Conservation (phyloP, 495 filamentous ascomycete genomes). For the Acidomyces sp. region DNA sequence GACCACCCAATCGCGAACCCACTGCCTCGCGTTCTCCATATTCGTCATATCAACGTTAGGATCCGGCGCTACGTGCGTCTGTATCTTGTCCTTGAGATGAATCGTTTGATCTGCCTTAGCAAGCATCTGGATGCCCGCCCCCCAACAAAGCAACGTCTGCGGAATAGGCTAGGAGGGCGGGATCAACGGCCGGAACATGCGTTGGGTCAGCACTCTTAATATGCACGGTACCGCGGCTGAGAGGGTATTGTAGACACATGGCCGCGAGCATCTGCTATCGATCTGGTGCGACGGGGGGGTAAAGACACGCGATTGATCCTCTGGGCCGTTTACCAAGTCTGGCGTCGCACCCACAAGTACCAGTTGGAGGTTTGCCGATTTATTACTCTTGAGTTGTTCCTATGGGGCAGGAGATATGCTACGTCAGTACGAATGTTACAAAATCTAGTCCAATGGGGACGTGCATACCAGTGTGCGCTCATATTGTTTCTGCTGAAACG, state of each 20-base stretch:
- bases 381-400: constrained; percentile 5
- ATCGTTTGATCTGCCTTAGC: neutral
- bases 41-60: constrained; percentile 9
- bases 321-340: constrained; percentile 6
- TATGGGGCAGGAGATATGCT: too few relatives aligned
- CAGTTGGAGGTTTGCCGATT: constrained; percentile 11
- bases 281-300: neutral
- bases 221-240: constrained; percentile 15
- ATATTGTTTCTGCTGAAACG: constrained; percentile 15
- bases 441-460: too few relatives aligned
- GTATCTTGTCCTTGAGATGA: constrained; percentile 8
- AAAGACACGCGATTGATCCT: constrained; percentile 14
- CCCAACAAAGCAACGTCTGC: constrained; percentile 14
- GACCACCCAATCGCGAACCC: constrained; percentile 3
- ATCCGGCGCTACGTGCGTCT: constrained; percentile 1
- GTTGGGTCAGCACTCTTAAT: constrained; percentile 15
- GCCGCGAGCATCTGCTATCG: constrained; percentile 2
- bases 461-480: constrained; percentile 6
- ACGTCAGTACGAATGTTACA: too few relatives aligned
- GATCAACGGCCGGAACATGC: constrained; percentile 11
- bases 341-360: constrained; percentile 5
- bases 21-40: constrained; percentile 7
- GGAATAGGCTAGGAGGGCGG: constrained; percentile 9
- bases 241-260: constrained; percentile 13
- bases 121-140: constrained; percentile 10